Conservation (phyloP, 1,284 basidiomycete genomes). For the Tilletia caries region DNA sequence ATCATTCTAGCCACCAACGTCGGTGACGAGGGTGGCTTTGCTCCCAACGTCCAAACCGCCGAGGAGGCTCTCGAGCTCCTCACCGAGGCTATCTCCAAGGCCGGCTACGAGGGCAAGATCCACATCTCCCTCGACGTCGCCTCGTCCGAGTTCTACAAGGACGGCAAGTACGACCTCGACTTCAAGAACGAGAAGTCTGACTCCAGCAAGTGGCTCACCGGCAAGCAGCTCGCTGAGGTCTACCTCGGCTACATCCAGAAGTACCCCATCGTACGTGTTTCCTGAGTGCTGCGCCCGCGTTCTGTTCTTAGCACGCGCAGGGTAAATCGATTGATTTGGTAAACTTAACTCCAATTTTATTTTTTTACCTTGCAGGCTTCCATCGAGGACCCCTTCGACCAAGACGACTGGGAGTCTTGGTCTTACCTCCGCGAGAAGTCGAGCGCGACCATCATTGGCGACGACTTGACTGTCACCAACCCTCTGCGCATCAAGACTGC, state of each 20-base stretch:
- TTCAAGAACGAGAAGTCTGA: slow-evolving; percentile 99
- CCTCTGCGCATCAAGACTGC: slow-evolving; percentile 96
- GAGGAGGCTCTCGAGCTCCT: slow-evolving; percentile 97
- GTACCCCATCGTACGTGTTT: slow-evolving; percentile 41
- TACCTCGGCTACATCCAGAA: slow-evolving; percentile 65
- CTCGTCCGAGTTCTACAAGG: slow-evolving; percentile 99
- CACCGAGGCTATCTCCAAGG: slow-evolving; percentile 91
- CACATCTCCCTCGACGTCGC: slow-evolving; percentile 99
- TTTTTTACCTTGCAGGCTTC: slow-evolving; percentile 61
- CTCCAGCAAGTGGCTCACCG: slow-evolving; percentile 86
- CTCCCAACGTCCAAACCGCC: slow-evolving; percentile 93
- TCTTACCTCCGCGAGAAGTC: slow-evolving; percentile 68
- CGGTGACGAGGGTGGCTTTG: slow-evolving; percentile 99
- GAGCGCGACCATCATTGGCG: slow-evolving; percentile 78
- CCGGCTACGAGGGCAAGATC: slow-evolving; percentile 96
- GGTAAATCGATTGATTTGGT: too few species aligned
- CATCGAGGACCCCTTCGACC: slow-evolving; percentile 99
- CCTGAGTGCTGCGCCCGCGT: slow-evolving; percentile 63
- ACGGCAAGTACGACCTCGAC: slow-evolving; percentile 98
- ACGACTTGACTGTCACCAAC: slow-evolving; percentile 98
- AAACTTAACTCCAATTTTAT: too few species aligned
- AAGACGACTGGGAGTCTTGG: slow-evolving; percentile 99
- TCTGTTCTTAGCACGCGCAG: too few species aligned
- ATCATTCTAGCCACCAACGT: slow-evolving; percentile 98
- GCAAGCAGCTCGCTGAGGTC: slow-evolving; percentile 85